Evolutionary conservation across 805 yeast genomes (phyloP), one percentile per base, ranked within the genome.

Genomic region (Candida alai): DNA sequence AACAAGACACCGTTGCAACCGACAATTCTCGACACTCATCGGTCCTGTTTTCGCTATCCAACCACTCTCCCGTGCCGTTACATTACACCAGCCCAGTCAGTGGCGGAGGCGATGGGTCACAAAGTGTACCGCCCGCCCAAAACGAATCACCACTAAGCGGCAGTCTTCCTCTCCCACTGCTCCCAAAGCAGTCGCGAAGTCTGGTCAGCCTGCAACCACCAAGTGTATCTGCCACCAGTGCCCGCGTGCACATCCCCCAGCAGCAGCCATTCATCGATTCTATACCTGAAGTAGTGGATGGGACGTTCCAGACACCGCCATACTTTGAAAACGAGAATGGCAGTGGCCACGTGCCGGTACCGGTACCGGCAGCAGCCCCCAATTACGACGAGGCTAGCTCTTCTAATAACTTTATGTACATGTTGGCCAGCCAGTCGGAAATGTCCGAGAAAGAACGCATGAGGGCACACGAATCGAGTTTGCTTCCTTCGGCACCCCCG

Each of bases 391-490:
- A 54, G 12, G 31, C 40, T 6, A 21, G 24, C 12, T 11, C 37
- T 12, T 15, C 19, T 12, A 18, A 27, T 16, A 24, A 16, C 22
- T 30, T 28, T 22, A 24, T 42, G n/a, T n/a, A 42, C 12, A 42
- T 46, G 10, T 16, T 40, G 19, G 52, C 53, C 7, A 30, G 34
- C 10, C 41, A 38, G 12, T 34, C 34, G 5, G 45, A 48, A n/a
- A 30, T 71, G 22, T 52, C 77, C 1, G 90, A 82, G 39, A 82
- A 83, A 51, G 81, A 80, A 40, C 47, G 68, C 11, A 53, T 80
- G 45, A 59, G 68, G 37, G 55, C 66, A 4, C 68, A 68, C 30
- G 89, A 81, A 50, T 69, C 71, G 29, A 71, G 82, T 4, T 58
- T 82, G 26, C 47, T 80, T 15, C 89, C 90, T 0, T 78, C 86